A percentile compares a stretch with the other conserved stretches of the same genome.
Conservation (phyloP, 371 early-diverging fungal genomes). For the Mucor circinelloides region DNA sequence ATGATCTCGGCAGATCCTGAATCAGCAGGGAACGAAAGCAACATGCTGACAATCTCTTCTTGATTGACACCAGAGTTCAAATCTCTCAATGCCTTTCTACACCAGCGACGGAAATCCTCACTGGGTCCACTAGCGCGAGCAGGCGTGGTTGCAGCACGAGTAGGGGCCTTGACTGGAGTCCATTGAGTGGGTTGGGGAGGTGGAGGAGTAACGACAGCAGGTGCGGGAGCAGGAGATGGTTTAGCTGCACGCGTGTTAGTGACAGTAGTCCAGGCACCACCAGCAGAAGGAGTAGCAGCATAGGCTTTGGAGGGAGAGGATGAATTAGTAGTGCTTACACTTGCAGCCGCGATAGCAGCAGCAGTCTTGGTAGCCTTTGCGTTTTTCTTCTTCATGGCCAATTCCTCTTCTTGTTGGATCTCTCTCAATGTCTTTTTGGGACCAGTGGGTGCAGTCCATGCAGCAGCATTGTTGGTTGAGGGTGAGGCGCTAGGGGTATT, state of each 20-base stretch:
- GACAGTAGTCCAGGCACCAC: slow-evolving; percentile 50
- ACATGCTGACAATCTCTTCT: slow-evolving; percentile 78
- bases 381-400: slow-evolving; percentile 49
- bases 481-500: slow-evolving; percentile 17
- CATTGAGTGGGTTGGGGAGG: slow-evolving; percentile 30
- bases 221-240: slow-evolving; percentile 16
- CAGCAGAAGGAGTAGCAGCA: slow-evolving; percentile 8
- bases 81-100: slow-evolving; percentile 65
- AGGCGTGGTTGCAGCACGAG: slow-evolving; percentile 23
- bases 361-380: slow-evolving; percentile 40
- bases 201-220: slow-evolving; percentile 17
- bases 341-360: slow-evolving; percentile 20
- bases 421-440: slow-evolving; percentile 77
- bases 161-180: slow-evolving; percentile 28
- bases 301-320: slow-evolving; percentile 27
- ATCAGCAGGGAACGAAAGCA: slow-evolving; percentile 78
- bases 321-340: slow-evolving; percentile 23
- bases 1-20: slow-evolving; percentile 76
- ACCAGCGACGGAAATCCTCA: slow-evolving; percentile 80
- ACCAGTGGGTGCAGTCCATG: slow-evolving; percentile 33
- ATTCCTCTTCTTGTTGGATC: slow-evolving; percentile 81
- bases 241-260: slow-evolving; percentile 39
- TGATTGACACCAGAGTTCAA: slow-evolving; percentile 69
- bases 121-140: slow-evolving; percentile 52
- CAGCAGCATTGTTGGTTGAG: slow-evolving; percentile 37